Percentiles rank a stretch among this genome's conserved stretches.
Evolutionary conservation across 2,329 filamentous ascomycete species (phyloP).

Genomic region (Plenodomus lindquistii): DNA sequence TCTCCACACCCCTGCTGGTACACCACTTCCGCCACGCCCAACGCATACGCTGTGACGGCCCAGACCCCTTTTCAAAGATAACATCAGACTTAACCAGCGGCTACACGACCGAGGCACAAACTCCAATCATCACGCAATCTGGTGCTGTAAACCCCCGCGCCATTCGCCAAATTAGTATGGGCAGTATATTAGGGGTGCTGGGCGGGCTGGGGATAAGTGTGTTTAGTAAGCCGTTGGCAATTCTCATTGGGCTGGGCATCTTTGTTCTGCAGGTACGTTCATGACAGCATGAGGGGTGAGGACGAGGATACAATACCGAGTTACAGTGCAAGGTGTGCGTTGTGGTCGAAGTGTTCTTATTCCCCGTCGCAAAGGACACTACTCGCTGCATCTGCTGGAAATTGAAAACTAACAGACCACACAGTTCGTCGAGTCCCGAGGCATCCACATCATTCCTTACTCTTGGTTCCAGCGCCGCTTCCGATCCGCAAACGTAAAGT

Average conservation of each 20-base stretch:
- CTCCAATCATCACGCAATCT: slow-evolving; percentile 43
- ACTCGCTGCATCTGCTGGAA: slow-evolving; percentile 8
- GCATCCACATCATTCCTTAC: slow-evolving; percentile 57
- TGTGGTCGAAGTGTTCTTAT: no score
- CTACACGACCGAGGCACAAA: slow-evolving; percentile 46
- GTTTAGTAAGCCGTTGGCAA: slow-evolving; percentile 71
- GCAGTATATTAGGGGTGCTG: slow-evolving; percentile 50
- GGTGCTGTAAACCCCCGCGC: slow-evolving; percentile 48
- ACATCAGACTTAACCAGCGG: slow-evolving; percentile 40
- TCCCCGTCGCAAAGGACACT: slow-evolving; percentile 14
- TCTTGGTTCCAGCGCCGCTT: slow-evolving; percentile 55
- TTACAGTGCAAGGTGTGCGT: no score
- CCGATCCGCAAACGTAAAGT: slow-evolving; percentile 54
- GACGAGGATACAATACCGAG: background rate
- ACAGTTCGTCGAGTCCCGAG: slow-evolving; percentile 56
- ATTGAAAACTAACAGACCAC: slow-evolving; percentile 15
- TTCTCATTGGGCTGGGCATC: slow-evolving; percentile 68
- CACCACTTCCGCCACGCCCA: slow-evolving; percentile 28
- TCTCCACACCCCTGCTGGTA: slow-evolving; percentile 38
- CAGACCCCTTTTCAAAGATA: slow-evolving; percentile 42
- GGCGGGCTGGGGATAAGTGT: slow-evolving; percentile 67
- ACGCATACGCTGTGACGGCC: slow-evolving; percentile 44
- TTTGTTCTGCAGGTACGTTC: slow-evolving; percentile 65
- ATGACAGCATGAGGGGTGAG: no score
- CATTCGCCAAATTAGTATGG: slow-evolving; percentile 51